Base-by-base conservation (phyloP, 495 filamentous ascomycete species). In the Pseudomonodictys pantanalensis region DNA sequence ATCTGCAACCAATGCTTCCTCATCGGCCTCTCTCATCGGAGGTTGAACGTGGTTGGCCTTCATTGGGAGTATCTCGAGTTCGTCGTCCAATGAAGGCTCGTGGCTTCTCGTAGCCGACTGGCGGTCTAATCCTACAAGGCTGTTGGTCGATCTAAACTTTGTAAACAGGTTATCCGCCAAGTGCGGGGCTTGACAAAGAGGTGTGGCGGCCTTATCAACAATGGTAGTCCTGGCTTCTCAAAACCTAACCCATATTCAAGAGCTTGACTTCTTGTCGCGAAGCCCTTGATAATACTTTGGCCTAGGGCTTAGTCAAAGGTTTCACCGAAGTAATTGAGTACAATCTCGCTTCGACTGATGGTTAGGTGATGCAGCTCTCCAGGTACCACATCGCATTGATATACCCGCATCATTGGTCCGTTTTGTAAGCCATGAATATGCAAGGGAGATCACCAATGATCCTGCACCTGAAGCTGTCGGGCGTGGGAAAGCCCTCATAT, bases 201-300 rank as follows among this genome's bases (percentile, higher is more conserved):
- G 24, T 12, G n/a, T 47, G 42, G 26, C 39, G 5, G 41, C 52
- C 39, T 56, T 56, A 56, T 56, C 42, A 56, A 56, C n/a, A n/a
- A n/a, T n/a, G n/a, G n/a, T n/a, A n/a, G n/a, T n/a, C n/a, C n/a
- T n/a, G n/a, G n/a, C n/a, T n/a, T n/a, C n/a, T n/a, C n/a, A n/a
- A n/a, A n/a, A n/a, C n/a, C n/a, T n/a, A n/a, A n/a, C n/a, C n/a
- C n/a, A n/a, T n/a, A n/a, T n/a, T n/a, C n/a, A n/a, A n/a, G n/a
- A n/a, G n/a, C n/a, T n/a, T n/a, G n/a, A n/a, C n/a, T n/a, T n/a
- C n/a, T n/a, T n/a, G n/a, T n/a, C n/a, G n/a, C n/a, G n/a, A n/a
- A n/a, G n/a, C n/a, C n/a, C n/a, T n/a, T n/a, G n/a, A n/a, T n/a
- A n/a, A n/a, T n/a, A n/a, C n/a, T n/a, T n/a, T n/a, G n/a, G n/a